Conservation (phyloP, 1,284 basidiomycete genomes). For the Sporisorium graminicola region DNA sequence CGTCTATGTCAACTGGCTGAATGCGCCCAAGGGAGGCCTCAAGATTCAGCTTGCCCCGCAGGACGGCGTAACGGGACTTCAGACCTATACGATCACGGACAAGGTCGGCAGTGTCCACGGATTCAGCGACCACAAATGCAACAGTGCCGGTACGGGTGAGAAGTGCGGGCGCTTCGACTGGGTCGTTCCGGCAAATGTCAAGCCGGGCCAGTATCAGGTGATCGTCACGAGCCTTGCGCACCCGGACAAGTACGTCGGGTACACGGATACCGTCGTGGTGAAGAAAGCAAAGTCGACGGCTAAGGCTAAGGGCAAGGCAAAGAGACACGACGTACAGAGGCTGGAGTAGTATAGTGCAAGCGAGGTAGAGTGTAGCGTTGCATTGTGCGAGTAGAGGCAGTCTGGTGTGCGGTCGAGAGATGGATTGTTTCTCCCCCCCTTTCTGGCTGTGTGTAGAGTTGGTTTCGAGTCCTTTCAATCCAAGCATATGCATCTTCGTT, state of each 20-base stretch:
- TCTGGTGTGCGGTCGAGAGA: not conserved
- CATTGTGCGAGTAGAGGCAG: not conserved
- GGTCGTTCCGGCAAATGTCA: slow-evolving; percentile 22
- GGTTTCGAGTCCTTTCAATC: too few relatives aligned
- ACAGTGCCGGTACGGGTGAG: slow-evolving; percentile 29
- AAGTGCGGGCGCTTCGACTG: slow-evolving; percentile 44
- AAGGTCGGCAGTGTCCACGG: slow-evolving; percentile 32
- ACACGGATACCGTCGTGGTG: slow-evolving; percentile 52
- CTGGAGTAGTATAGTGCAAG: not conserved
- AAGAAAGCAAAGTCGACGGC: slow-evolving; percentile 13
- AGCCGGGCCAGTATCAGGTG: slow-evolving; percentile 36
- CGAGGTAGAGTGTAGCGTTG: too few relatives aligned
- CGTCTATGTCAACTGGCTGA: slow-evolving; percentile 47
- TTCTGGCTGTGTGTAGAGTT: too few relatives aligned
- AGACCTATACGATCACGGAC: slow-evolving; percentile 41
- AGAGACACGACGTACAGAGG: slow-evolving; percentile 19
- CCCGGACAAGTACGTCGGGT: slow-evolving; percentile 23
- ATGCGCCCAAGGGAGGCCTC: slow-evolving; percentile 38
- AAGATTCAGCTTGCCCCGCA: slow-evolving; percentile 41
- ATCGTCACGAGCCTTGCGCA: slow-evolving; percentile 26
- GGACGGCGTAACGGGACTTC: slow-evolving; percentile 32
- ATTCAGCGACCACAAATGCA: slow-evolving; percentile 21
- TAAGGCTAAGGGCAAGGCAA: slow-evolving; percentile 4
- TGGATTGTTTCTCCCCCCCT: not conserved
- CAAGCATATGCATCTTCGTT: too few relatives aligned